Percentiles rank a stretch among this genome's conserved stretches.
Evolutionary conservation across 805 yeast species (phyloP).

Genomic region (Cyberlindnera mrakii): DNA sequence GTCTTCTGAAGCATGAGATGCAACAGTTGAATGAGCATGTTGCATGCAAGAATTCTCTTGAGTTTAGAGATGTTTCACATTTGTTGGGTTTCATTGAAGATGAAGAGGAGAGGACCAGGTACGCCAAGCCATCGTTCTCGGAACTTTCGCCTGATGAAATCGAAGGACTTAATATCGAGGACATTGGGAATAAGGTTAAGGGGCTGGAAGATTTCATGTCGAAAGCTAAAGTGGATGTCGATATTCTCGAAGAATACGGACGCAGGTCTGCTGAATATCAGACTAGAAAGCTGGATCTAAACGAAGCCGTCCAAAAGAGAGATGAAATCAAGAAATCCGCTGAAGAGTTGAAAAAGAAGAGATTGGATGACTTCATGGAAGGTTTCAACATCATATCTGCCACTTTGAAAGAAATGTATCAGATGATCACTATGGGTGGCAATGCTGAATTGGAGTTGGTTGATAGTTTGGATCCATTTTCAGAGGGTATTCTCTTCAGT

Average conservation of each 20-base stretch:
- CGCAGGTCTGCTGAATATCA: conserved; percentile 57
- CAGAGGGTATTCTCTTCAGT: conserved; percentile 93
- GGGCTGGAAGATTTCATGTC: conserved; percentile 50
- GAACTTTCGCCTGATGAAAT: conserved; percentile 48
- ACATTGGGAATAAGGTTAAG: conserved; percentile 45
- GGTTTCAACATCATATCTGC: conserved; percentile 85
- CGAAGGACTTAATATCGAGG: conserved; percentile 38
- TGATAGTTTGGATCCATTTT: conserved; percentile 94
- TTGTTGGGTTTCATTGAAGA: conserved; percentile 20
- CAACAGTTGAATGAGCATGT: conserved; percentile 27
- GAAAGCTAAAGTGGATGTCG: conserved; percentile 59
- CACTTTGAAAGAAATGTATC: conserved; percentile 93
- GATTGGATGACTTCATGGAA: conserved; percentile 86
- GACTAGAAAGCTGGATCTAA: conserved; percentile 58
- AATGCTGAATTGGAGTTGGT: conserved; percentile 95
- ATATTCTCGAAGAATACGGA: conserved; percentile 72
- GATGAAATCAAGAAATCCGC: conserved; percentile 55
- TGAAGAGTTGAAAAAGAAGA: conserved; percentile 64
- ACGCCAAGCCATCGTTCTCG: conserved; percentile 27
- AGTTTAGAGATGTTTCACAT: conserved; percentile 45
- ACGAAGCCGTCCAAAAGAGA: conserved; percentile 58
- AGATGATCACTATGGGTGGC: conserved; percentile 99
- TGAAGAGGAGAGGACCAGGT: conserved; percentile 25
- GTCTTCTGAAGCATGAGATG: conserved; percentile 34
- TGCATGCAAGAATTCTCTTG: conserved; percentile 36